A percentile compares a stretch with the other conserved stretches of the same genome.
Conservation (phyloP, 257 asterid species). For the Thymus quinquecostatus region DNA sequence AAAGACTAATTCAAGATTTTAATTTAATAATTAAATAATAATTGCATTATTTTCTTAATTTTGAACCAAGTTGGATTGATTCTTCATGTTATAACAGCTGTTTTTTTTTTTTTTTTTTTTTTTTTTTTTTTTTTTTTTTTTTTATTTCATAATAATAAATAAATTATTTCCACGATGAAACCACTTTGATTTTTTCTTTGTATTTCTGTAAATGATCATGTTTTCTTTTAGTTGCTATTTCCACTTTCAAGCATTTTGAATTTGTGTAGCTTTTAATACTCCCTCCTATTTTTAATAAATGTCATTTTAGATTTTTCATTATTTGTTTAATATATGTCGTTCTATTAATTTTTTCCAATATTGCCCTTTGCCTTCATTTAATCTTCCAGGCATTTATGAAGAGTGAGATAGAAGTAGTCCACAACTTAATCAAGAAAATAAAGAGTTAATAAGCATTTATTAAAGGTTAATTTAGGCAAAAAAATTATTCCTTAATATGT, state of each 20-base stretch:
- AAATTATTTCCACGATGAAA: conserved; percentile 11
- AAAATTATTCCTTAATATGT: too few species aligned
- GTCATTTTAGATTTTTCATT: too few species aligned
- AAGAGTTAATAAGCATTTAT: too few species aligned
- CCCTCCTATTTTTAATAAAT: too few species aligned
- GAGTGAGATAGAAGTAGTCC: too few species aligned
- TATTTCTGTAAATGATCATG: background rate
- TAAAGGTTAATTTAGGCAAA: too few species aligned
- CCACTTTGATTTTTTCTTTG: conserved; percentile 29
- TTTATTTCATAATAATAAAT: background rate
- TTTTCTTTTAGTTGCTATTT: conserved; percentile 8
- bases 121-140: background rate
- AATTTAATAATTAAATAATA: conserved; percentile 3
- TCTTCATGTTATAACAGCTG: conserved; percentile 43
- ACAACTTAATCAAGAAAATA: too few species aligned
- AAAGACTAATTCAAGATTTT: conserved; percentile 32
- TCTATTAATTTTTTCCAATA: too few species aligned
- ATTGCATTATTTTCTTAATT: conserved; percentile 9
- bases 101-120: background rate
- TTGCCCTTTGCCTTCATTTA: too few species aligned
- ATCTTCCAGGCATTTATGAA: too few species aligned
- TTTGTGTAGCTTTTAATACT: background rate
- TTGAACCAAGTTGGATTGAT: background rate
- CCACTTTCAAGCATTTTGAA: conserved; percentile 24
- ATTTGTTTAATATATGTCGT: too few species aligned